A percentile compares a stretch with the other conserved stretches of the same genome.
These are phyloP conservation scores for Russula vinacea DNA, from an alignment of 768 basidiomycete genomes.

Conservation along the genomic window DNA sequence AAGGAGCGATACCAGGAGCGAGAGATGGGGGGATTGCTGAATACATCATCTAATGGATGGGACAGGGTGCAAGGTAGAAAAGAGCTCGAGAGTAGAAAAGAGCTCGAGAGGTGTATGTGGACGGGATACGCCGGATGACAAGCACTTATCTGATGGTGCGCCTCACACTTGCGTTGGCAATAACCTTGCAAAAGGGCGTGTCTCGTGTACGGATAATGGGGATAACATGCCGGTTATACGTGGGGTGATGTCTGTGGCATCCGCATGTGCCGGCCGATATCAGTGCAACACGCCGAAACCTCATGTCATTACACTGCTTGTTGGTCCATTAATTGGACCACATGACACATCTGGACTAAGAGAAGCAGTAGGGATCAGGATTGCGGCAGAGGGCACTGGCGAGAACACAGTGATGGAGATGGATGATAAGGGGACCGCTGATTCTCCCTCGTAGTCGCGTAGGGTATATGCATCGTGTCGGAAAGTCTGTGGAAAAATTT, in stretches of 20 bases:
- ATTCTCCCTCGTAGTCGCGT: not conserved
- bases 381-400: not conserved
- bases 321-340: constrained; percentile 12
- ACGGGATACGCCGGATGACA: constrained; percentile 18
- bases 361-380: constrained; percentile 2
- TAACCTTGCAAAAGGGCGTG: not conserved
- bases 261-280: constrained; percentile 15
- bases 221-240: constrained; percentile 8
- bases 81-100: constrained; percentile 13
- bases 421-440: constrained; percentile 5
- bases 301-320: constrained; percentile 10
- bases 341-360: constrained; percentile 10
- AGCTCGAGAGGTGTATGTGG: not conserved
- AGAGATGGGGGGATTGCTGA: constrained; percentile 18
- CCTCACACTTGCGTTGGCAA: not conserved
- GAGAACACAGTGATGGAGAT: constrained; percentile 5
- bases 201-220: constrained; percentile 6
- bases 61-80: constrained; percentile 19
- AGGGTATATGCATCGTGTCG: not conserved
- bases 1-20: not conserved
- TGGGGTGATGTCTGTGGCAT: not conserved
- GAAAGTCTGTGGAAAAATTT: not conserved
- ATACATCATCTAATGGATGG: constrained; percentile 25
- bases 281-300: constrained; percentile 25
- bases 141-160: constrained; percentile 23